Conservation (phyloP, 805 yeast genomes). For the Saturnispora zaruensis region DNA sequence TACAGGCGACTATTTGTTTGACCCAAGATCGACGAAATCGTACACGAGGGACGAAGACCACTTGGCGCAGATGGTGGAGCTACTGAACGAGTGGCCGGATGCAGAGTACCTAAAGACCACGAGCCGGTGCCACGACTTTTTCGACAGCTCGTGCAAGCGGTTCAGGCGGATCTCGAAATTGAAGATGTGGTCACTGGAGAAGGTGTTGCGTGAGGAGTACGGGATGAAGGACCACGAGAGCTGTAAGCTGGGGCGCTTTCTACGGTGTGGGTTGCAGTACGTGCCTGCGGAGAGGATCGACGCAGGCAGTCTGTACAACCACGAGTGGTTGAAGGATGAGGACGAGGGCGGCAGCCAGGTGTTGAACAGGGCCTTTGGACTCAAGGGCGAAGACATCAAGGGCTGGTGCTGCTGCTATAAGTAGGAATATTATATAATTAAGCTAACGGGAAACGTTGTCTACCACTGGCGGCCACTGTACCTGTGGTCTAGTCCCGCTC, state of each 20-base stretch:
- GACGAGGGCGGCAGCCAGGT: constrained; percentile 18
- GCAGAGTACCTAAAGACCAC: constrained; percentile 35
- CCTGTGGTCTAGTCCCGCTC: background rate
- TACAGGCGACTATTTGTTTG: constrained; percentile 55
- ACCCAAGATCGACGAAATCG: constrained; percentile 44
- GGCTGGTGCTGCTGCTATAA: constrained; percentile 16
- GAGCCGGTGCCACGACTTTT: constrained; percentile 32
- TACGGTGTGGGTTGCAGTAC: constrained; percentile 41
- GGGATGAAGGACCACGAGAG: constrained; percentile 34
- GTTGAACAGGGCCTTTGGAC: constrained; percentile 23
- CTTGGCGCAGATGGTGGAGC: constrained; percentile 52
- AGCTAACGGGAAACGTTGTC: background rate
- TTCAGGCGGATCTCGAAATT: constrained; percentile 39
- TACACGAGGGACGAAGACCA: constrained; percentile 53
- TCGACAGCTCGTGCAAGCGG: constrained; percentile 28
- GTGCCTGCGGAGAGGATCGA: constrained; percentile 44
- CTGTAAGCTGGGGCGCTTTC: constrained; percentile 36
- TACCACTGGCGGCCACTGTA: background rate
- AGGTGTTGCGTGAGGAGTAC: constrained; percentile 42
- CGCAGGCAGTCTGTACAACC: constrained; percentile 44
- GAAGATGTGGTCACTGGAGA: constrained; percentile 43
- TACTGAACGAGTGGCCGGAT: constrained; percentile 32
- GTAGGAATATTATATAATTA: background rate
- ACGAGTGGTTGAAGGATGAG: constrained; percentile 40
- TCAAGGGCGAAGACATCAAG: constrained; percentile 27